Evolutionary conservation across 2,329 filamentous ascomycete genomes (phyloP), one percentile per base, ranked within the genome.

Genomic region (Pseudocercospora macadamiae): DNA sequence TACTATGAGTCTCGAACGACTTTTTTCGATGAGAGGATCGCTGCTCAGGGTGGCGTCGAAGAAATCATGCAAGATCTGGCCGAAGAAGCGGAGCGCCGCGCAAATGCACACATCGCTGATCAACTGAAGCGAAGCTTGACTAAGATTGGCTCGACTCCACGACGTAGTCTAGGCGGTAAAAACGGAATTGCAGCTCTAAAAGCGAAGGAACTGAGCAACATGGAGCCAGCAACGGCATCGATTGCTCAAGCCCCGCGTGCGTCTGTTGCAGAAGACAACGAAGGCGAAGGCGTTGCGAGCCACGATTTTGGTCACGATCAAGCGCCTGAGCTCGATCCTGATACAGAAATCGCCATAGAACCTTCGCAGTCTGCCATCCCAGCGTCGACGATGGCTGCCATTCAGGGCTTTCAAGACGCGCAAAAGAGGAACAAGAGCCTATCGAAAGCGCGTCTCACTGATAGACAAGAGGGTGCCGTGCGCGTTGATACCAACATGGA

Each of bases 21-120:
- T 8, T 80, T 85, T 59, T 76, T 86, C 39, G 69, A 75, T 18
- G 52, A 66, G 2, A 70, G 74, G 1, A 73, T 86, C 16, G 64
- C 70, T 8, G 51, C 64, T 2, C 74, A 77, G 58, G 80, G 80
- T 2, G 79, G 79, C n/a, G 64, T 79, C 10, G 67, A 74, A 10
- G 66, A 60, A n/a, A 76, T 82, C 49, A 54, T 72, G 9, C 60
- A 66, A 16, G 61, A 63, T 30, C 62, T 80, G 53, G 59, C 70
- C 26, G 57, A 61, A 30, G 69, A 68, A 61, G 62, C 69, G 32
- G 65, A 73, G 55, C 65, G 55, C 10, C 52, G 65, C 9, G 54
- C 52, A 18, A 48, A 58, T 14, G 59, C 62, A 49, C 61, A 55
- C 58, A 42, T 36, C 36, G 66, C 55, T 42, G 63, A 64, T 36